Conservation (phyloP, 805 yeast genomes). For the Priceomyces melissophilus region DNA sequence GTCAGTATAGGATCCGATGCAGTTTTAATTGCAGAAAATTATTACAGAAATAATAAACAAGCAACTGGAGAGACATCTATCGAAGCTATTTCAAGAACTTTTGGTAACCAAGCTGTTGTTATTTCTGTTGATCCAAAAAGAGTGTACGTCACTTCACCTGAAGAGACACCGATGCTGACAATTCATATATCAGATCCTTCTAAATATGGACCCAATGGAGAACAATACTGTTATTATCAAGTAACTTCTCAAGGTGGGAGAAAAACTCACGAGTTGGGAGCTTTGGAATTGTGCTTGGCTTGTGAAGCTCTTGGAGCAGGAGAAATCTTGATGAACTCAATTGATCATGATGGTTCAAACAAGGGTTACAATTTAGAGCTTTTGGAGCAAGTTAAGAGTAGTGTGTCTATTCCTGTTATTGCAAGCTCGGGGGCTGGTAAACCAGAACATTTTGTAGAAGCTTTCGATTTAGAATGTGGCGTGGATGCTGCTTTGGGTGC, state of each 20-base stretch:
- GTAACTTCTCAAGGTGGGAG: slow-evolving; percentile 98
- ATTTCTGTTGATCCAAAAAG: slow-evolving; percentile 98
- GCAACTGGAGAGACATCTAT: slow-evolving; percentile 82
- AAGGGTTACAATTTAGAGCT: slow-evolving; percentile 91
- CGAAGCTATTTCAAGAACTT: slow-evolving; percentile 86
- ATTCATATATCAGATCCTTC: slow-evolving; percentile 54
- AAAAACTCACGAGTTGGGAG: slow-evolving; percentile 81
- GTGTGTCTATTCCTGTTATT: slow-evolving; percentile 86
- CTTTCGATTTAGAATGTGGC: slow-evolving; percentile 65
- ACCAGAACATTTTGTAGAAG: slow-evolving; percentile 88
- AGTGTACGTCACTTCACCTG: slow-evolving; percentile 65
- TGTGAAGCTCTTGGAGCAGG: slow-evolving; percentile 96
- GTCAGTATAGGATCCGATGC: slow-evolving; percentile 98
- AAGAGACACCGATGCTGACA: slow-evolving; percentile 57
- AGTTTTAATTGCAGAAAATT: slow-evolving; percentile 84
- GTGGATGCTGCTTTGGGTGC: slow-evolving; percentile 99
- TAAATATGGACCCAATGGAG: slow-evolving; percentile 77
- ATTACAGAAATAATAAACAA: slow-evolving; percentile 52
- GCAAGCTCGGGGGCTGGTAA: slow-evolving; percentile 98
- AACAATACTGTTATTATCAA: slow-evolving; percentile 86
- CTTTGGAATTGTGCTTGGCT: slow-evolving; percentile 81
- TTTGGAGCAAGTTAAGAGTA: slow-evolving; percentile 68
- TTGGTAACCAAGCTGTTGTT: slow-evolving; percentile 97
- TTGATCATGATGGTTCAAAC: slow-evolving; percentile 95
- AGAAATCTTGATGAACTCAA: slow-evolving; percentile 87